Base-by-base conservation (phyloP, 2,329 filamentous ascomycete genomes). In the Helicocarpus griseus region DNA sequence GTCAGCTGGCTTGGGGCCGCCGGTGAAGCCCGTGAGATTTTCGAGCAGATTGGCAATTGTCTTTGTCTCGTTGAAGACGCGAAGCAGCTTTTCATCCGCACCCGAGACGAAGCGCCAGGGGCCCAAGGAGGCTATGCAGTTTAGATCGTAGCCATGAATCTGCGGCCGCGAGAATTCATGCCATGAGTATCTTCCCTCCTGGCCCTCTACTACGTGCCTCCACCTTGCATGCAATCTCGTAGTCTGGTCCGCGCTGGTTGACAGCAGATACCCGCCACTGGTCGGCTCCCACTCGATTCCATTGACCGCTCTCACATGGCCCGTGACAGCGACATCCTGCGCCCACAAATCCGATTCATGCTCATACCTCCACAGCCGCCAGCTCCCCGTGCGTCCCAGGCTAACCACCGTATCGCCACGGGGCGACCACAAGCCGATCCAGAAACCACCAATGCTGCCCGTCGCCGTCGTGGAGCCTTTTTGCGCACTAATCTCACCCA, bases 391-490 rank as follows among this genome's bases (percentile, higher is more conserved):
- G 38, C 91, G 81, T 1, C 91, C 89, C 17, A 98, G 78, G 54
- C 88, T 90, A 4, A 86, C 84, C 13, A 96, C 84, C 1, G 81
- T 81, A 14, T 75, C 73, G 7, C 87, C 88, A 57, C 84, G 77
- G 2, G 89, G 87, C 5, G 87, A 86, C 93, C 93, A 98, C 0
- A 97, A 76, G 0, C 90, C 91, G 11, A 87, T 89, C 91, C 93
- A 98, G 67, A 97, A 96, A 0, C 93, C 93, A 56, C 93, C 93
- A 1, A 89, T 89, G 66, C 90, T 96, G 44, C 93, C 93, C 0
- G 93, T 98, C 0, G 93, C 93, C 3, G 91, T 95, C 0, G 93
- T 97, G 0, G 93, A 93, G 7, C 93, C 93, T 65, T 98, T 97
- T 63, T 95, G 88, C 14, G 86, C 80, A 66, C 89, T 96, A 52